A percentile compares a stretch with the other conserved stretches of the same genome.
Conservation (phyloP, 805 yeast genomes). For the Naumovozyma castellii region DNA sequence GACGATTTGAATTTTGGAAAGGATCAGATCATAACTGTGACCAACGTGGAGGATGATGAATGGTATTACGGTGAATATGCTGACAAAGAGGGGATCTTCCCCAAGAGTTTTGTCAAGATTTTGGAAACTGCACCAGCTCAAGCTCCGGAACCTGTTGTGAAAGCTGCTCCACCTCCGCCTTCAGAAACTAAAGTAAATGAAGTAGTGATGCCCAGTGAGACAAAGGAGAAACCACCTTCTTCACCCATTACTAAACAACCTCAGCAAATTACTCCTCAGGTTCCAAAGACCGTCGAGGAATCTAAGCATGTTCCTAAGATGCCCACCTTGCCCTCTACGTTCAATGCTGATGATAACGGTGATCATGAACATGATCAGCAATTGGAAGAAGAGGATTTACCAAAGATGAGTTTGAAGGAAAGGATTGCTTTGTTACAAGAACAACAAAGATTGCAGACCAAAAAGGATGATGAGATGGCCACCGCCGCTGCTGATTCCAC, state of each 20-base stretch:
- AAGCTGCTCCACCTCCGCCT: not conserved
- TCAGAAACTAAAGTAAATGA: not conserved
- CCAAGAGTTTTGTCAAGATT: constrained; percentile 65
- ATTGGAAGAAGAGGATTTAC: constrained; percentile 45
- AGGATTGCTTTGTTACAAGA: constrained; percentile 77
- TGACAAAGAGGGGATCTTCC: constrained; percentile 67
- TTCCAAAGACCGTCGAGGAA: constrained; percentile 1
- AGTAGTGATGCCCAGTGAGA: not conserved
- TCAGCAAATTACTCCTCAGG: not conserved
- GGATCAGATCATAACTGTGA: constrained; percentile 66
- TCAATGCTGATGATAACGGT: constrained; percentile 1
- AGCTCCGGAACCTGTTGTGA: not conserved
- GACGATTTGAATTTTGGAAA: constrained; percentile 71
- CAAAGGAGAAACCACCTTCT: not conserved
- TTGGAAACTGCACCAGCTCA: not conserved
- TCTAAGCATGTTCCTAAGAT: not conserved
- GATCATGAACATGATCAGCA: constrained; percentile 9
- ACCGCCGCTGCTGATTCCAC: constrained; percentile 12
- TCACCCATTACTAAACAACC: no score
- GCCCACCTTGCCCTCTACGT: not conserved
- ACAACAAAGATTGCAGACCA: constrained; percentile 72
- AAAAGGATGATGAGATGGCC: constrained; percentile 53
- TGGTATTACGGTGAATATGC: constrained; percentile 73
- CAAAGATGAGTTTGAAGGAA: constrained; percentile 76
- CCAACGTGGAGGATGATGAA: constrained; percentile 77